Percentiles rank a stretch among this genome's conserved stretches.
phyloP scores from a whole-genome alignment of 2,329 filamentous ascomycete genomes.

The Aspergillus udagawae region DNA sequence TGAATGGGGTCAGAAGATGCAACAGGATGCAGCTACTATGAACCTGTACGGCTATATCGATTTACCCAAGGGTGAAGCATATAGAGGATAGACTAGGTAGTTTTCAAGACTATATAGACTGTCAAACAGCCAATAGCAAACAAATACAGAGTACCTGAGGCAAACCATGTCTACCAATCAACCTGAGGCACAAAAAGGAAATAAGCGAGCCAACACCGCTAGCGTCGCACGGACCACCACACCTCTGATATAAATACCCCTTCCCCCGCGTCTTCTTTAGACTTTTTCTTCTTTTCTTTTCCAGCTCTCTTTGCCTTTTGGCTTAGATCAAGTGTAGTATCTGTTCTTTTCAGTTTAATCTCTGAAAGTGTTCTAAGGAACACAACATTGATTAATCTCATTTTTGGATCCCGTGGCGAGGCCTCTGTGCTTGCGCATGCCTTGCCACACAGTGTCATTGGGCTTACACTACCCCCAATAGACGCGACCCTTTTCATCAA shows the following conservation, averaged over 20 bases:
- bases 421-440: conserved; percentile 72
- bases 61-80: conserved; percentile 1
- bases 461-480: conserved; percentile 71
- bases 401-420: conserved; percentile 59
- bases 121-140: neutral
- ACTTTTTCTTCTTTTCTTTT: conserved; percentile 40
- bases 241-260: conserved; percentile 26
- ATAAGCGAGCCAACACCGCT: neutral
- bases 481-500: conserved; percentile 68
- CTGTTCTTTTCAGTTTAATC: conserved; percentile 97
- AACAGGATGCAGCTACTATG: conserved; percentile 33
- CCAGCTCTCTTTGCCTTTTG: conserved; percentile 52
- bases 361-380: conserved; percentile 75
- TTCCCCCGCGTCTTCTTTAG: conserved; percentile 23
- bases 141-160: neutral
- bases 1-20: conserved; percentile 40
- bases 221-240: conserved; percentile 11
- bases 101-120: neutral
- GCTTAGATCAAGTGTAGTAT: conserved; percentile 94
- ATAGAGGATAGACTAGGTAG: neutral
- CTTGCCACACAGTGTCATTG: conserved; percentile 64
- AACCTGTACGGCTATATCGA: conserved; percentile 46
- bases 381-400: conserved; percentile 75
- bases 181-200: neutral
- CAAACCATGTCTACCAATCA: neutral